Evolutionary conservation across 345 rosid genomes (phyloP), one percentile per base, ranked within the genome.

Genomic region (Acer yangbiense): DNA sequence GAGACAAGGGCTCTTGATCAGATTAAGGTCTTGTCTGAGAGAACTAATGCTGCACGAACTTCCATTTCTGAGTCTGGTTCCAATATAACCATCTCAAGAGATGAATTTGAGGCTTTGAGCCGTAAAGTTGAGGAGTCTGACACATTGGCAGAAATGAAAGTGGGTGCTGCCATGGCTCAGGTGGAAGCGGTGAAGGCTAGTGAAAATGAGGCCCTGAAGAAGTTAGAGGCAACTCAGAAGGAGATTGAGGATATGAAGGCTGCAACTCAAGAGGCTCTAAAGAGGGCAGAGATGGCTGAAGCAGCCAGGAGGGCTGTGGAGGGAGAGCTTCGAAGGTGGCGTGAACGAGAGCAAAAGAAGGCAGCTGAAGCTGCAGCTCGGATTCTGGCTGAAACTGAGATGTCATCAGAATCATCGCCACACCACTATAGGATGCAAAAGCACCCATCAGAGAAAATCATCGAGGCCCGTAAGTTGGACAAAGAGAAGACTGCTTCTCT

Each of bases 131-230:
- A 88, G 79, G 91, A 92, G 76, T 91, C 90, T 1, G 89, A 92
- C 74, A 85, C 81, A 71, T 84, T 95, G 79, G 90, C 97, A 14
- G 96, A 95, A 79, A 91, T 93, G 97, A 92, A 91, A 90, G 98
- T 93, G 83, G 91, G 91, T 9, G 99, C 98, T 75, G 97, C 99
- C 75, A 58, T 93, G 85, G 99, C 99, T 62, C 97, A 95, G 87
- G 96, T 90, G 61, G 95, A 95, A 85, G 98, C 98, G 25, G 94
- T 95, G 77, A 93, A 76, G 88, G 99, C 99, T 68, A 91, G 99
- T 29, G 98, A 95, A 84, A 90, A 86, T 62, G 98, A 95, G 84
- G 91, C 95, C 6, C 68, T 88, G 71, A 92, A 91, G 91, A 93
- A 87, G 83, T 81, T 91, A 58, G 94, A 90, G 81, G 88, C 87